phyloP scores from a whole-genome alignment of 495 filamentous ascomycete species.

The Hypoxylon rickii region DNA sequence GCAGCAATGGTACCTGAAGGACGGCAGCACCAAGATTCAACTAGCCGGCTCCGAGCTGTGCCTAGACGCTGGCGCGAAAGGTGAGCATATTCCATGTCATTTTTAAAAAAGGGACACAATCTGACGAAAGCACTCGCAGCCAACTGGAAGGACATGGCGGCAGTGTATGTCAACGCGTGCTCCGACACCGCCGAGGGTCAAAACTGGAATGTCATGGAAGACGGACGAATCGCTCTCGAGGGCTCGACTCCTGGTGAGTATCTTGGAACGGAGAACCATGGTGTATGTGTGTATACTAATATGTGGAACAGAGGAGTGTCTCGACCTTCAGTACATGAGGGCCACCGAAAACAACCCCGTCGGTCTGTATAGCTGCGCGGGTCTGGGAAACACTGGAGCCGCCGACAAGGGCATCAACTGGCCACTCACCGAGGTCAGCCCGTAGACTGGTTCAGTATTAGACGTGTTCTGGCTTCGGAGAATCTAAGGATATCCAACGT shows the following conservation, averaged over 20 bases:
- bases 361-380: slow-evolving; percentile 55
- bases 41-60: slow-evolving; percentile 52
- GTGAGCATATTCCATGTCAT: slow-evolving; percentile 35
- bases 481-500: no score
- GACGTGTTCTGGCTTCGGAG: no score
- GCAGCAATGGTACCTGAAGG: slow-evolving; percentile 57
- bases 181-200: slow-evolving; percentile 46
- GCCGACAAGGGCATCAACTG: slow-evolving; percentile 60
- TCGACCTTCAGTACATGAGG: slow-evolving; percentile 58
- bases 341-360: slow-evolving; percentile 57
- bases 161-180: slow-evolving; percentile 49
- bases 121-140: slow-evolving; percentile 25
- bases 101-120: neutral
- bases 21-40: slow-evolving; percentile 49
- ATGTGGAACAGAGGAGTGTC: slow-evolving; percentile 49
- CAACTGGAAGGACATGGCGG: slow-evolving; percentile 60
- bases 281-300: slow-evolving; percentile 10
- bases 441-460: slow-evolving; percentile 3
- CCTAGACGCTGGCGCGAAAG: slow-evolving; percentile 53
- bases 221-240: slow-evolving; percentile 55
- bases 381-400: slow-evolving; percentile 53
- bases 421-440: slow-evolving; percentile 49
- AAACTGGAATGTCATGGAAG: slow-evolving; percentile 52
- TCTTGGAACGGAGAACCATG: neutral
- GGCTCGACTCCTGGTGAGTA: slow-evolving; percentile 48